These are phyloP conservation scores for Dryadomyces sulphureus DNA, from an alignment of 2,329 filamentous ascomycete species.

Conservation along the genomic window DNA sequence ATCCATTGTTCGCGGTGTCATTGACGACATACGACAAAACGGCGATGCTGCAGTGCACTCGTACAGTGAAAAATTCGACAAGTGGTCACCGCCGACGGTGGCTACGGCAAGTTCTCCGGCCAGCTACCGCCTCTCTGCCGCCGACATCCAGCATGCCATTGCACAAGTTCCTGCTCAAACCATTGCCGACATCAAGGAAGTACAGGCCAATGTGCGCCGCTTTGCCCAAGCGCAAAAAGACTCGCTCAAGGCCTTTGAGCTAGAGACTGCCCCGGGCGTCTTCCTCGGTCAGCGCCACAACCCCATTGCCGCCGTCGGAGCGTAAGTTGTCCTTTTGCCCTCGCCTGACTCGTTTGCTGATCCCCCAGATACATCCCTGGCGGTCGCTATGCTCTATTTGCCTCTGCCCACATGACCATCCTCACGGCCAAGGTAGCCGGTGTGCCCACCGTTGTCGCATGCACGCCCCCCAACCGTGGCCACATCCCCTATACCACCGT, in stretches of 20 bases:
- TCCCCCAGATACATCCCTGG: constrained; percentile 35
- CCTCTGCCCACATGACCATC: constrained; percentile 40
- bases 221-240: constrained; percentile 33
- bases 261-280: constrained; percentile 34
- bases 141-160: constrained; percentile 29
- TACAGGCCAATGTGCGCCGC: constrained; percentile 30
- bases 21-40: constrained; percentile 27
- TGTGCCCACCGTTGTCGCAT: constrained; percentile 32
- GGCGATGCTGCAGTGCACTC: constrained; percentile 32
- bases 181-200: constrained; percentile 23
- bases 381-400: constrained; percentile 36
- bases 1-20: constrained; percentile 29
- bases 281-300: constrained; percentile 34
- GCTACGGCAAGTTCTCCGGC: too few relatives aligned
- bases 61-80: constrained; percentile 38
- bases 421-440: constrained; percentile 38
- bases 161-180: constrained; percentile 27
- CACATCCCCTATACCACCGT: constrained; percentile 31
- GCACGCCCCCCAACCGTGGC: constrained; percentile 34
- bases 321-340: too few relatives aligned
- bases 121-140: constrained; percentile 30
- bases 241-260: constrained; percentile 32
- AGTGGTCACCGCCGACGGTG: too few relatives aligned
- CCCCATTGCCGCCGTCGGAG: constrained; percentile 29
- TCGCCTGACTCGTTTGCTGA: too few relatives aligned